Base-by-base conservation (phyloP, 306 rosid species). In the Dryas drummondii region DNA sequence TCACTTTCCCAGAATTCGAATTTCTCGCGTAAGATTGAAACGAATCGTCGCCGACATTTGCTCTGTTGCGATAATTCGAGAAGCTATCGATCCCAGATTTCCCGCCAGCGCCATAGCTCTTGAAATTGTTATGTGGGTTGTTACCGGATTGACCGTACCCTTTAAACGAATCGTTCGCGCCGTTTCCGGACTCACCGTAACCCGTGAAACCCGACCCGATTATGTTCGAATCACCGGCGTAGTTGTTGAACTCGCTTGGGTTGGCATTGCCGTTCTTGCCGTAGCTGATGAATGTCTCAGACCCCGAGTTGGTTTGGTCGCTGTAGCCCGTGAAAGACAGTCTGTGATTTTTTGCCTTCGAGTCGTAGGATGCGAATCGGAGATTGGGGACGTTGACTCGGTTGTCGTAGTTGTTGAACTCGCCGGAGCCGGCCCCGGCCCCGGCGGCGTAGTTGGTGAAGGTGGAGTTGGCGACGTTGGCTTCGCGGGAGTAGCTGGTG, bases 351-450 rank as follows among this genome's bases (percentile, higher is more conserved):
- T 50, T 81, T 6, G 93, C 79, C 15, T 61, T 70, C n/a, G 92
- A 83, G 72, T 90, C 86, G 62, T 94, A 94, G 67, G 90, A 61
- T 1, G 86, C 49, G 89, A 94, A 94, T 0, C 77, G 78, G 54
- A 94, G 97, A 49, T 92, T 78, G 0, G 97, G 98, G 15, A 88
- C 96, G 76, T 91, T 94, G 55, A 90, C 98, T 4, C 72, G 75
- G 58, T 84, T 75, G 44, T 90, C 84, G 83, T 94, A 94, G 91
- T 62, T 83, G 17, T 15, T 62, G 84, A 91, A 94, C 13, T 82
- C 84, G 5, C 91, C 86, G 65, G 96, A 79, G 7, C 90, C 86
- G 47, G 79, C 63, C 2, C 44, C 26, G 4, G 97, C 80, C 1
- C 55, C 75, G 60, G 84, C 42, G 0, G 78, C 97, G 76, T 94